Evolutionary conservation across 257 asterid genomes (phyloP).

Genomic region (Nicotiana undulata): DNA sequence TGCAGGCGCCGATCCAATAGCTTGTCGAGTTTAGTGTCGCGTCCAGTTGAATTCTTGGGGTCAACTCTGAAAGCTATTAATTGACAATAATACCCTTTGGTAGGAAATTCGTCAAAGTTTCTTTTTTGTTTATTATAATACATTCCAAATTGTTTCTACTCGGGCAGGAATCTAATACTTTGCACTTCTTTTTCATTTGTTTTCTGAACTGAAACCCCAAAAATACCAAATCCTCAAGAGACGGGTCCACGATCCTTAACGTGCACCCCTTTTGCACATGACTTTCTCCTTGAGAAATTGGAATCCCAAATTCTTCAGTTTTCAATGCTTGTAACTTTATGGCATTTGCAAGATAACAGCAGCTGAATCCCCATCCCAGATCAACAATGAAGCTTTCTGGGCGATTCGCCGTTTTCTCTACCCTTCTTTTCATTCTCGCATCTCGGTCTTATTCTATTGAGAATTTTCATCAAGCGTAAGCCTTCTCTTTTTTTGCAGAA

Average conservation of each 20-base stretch:
- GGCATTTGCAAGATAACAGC: slow-evolving; percentile 24
- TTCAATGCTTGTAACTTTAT: slow-evolving; percentile 8
- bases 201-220: not conserved
- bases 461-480: slow-evolving; percentile 88
- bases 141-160: not conserved
- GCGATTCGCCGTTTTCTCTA: slow-evolving; percentile 25
- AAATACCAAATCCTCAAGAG: not conserved
- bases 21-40: not conserved
- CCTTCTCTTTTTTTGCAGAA: not conserved
- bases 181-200: not conserved
- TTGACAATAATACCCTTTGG: not conserved
- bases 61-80: not conserved
- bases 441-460: slow-evolving; percentile 42
- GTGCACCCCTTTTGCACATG: slow-evolving; percentile 20
- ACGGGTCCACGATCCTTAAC: slow-evolving; percentile 27
- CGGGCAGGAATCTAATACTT: slow-evolving; percentile 10
- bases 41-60: not conserved
- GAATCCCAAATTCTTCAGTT: slow-evolving; percentile 20
- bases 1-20: not conserved
- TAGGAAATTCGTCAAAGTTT: not conserved
- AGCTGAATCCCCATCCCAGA: slow-evolving; percentile 15
- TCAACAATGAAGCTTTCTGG: slow-evolving; percentile 61
- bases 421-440: slow-evolving; percentile 36
- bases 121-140: not conserved
- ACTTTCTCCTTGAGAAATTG: slow-evolving; percentile 7